Evolutionary conservation across 2,329 filamentous ascomycete species (phyloP).

Genomic region (Dactylellina drechsleri): DNA sequence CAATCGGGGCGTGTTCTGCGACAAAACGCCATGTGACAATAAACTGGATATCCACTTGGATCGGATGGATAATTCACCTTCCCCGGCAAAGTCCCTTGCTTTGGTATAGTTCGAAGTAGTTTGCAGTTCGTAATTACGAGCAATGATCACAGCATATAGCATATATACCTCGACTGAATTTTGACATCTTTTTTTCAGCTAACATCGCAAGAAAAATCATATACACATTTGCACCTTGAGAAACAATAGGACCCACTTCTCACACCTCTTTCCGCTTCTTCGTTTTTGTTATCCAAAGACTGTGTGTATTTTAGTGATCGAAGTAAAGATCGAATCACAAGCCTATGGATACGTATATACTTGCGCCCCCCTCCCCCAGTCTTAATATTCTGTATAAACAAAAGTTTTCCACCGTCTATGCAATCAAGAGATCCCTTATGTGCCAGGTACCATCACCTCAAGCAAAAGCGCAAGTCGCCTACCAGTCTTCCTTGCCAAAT

Average conservation of each 20-base stretch:
- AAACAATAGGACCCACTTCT: constrained; percentile 11
- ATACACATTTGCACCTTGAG: constrained; percentile 31
- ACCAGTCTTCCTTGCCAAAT: constrained; percentile 98
- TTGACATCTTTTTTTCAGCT: constrained; percentile 29
- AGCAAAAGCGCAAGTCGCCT: constrained; percentile 58
- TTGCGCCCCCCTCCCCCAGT: not conserved
- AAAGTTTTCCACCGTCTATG: not conserved
- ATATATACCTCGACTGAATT: not conserved
- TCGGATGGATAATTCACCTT: no score
- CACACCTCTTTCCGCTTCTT: not conserved
- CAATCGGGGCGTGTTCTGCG: no score
- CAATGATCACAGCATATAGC: not conserved
- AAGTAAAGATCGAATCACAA: not conserved
- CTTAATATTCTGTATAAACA: not conserved
- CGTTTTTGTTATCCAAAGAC: constrained; percentile 1
- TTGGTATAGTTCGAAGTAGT: not conserved
- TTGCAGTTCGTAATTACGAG: constrained; percentile 3
- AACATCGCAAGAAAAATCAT: constrained; percentile 23
- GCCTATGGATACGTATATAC: not conserved
- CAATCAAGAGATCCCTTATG: not conserved
- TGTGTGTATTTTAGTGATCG: constrained; percentile 2
- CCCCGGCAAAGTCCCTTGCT: no score
- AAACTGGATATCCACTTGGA: no score
- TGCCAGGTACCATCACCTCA: not conserved
- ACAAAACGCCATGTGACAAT: no score